phyloP scores from a whole-genome alignment of 2,329 filamentous ascomycete species.

The Botryotinia globosa region DNA sequence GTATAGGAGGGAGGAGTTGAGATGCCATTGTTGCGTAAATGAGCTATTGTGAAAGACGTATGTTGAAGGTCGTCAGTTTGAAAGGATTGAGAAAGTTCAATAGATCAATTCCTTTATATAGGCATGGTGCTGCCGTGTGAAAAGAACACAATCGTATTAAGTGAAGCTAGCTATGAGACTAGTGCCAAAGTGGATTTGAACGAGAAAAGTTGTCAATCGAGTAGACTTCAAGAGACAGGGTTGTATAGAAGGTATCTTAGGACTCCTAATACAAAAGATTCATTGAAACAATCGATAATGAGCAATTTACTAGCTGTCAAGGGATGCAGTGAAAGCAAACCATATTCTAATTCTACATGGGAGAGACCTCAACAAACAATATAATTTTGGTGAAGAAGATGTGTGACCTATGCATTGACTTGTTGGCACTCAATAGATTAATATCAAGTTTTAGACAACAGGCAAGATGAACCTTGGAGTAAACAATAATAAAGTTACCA shows the following conservation, averaged over 20 bases:
- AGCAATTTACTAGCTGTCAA: fast-evolving
- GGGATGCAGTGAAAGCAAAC: not conserved
- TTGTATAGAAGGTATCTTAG: not conserved
- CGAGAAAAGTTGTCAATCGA: not conserved
- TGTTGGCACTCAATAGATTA: not conserved
- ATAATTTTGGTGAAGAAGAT: not conserved
- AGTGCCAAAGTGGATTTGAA: too few relatives aligned
- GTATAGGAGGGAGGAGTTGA: not conserved
- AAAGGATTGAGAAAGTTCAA: not conserved
- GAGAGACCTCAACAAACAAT: not conserved
- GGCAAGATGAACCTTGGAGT: fast-evolving
- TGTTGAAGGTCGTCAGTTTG: not conserved
- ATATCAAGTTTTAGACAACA: not conserved
- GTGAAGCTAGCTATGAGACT: not conserved
- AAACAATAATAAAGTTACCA: fast-evolving
- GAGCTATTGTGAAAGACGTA: not conserved
- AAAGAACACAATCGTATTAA: not conserved
- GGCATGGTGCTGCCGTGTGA: not conserved
- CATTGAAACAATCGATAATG: not conserved
- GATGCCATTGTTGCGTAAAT: not conserved
- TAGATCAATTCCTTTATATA: not conserved
- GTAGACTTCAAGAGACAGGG: not conserved
- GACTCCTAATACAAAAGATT: fast-evolving
- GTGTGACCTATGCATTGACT: not conserved
- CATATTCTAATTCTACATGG: not conserved